Evolutionary conservation across 257 asterid genomes (phyloP), one percentile per base, ranked within the genome.

Genomic region (Cynanchum wilfordii): DNA sequence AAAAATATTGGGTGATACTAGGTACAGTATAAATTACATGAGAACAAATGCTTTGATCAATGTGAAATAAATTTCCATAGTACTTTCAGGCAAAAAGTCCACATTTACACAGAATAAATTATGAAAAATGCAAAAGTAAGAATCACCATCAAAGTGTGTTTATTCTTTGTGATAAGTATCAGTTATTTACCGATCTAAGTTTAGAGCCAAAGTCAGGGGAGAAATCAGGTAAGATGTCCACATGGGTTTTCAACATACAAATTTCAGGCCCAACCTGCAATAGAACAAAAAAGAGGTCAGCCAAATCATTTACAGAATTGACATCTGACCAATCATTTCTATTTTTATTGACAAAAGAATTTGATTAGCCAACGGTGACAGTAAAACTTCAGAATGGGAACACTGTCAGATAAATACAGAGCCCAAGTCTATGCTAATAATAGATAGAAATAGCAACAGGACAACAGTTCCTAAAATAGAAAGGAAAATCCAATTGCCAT

Each of bases 211-310:
- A 95, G 74, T 88, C 94, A 20, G 97, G 85, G 15, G 95, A 85
- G 82, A 95, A 95, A 82, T 95, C 99, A 59, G 99, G 96, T 40
- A 95, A 87, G 78, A 92, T 92, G 77, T 95, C 98, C 74, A 95
- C 98, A 75, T 92, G 99, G 76, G 99, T 95, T 86, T 95, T 95
- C 67, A 95, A 81, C 96, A 95, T 80, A 86, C 98, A 95, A 80
- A 95, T 90, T 86, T 95, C 99, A 38, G 92, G 97, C 77, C 99
- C 99, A 78, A 95, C 97, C 99, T 95, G 89, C 87, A 88, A 68
- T 63, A 38, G 50, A 17, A 24, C 7, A 58, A 59, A 58, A 55
- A 27, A 19, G n/a, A 59, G 3, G 38, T 58, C 44, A 52, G 67
- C 29, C 58, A 24, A n/a, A 55, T 40, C 3, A 66, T 54, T 40